Evolutionary conservation across 495 filamentous ascomycete genomes (phyloP).

Genomic region (Penicillium turbatum): DNA sequence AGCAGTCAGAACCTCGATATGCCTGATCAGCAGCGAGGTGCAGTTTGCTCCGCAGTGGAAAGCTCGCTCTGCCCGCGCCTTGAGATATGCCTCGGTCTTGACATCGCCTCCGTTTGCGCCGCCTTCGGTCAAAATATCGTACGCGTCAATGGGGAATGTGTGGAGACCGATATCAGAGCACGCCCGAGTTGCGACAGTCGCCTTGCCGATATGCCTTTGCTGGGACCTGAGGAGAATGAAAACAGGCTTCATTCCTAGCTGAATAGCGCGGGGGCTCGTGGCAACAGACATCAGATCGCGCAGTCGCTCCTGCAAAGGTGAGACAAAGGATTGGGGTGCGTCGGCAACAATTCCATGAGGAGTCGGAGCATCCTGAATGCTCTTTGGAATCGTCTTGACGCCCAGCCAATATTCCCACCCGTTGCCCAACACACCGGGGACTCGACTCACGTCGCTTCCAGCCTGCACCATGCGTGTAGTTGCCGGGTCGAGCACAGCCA

Average conservation of each 20-base stretch:
- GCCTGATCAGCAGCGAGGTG: conserved; percentile 77
- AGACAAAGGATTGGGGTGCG: conserved; percentile 48
- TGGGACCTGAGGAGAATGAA: conserved; percentile 84
- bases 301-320: conserved; percentile 68
- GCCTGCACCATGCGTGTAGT: conserved; percentile 84
- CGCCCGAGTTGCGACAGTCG: conserved; percentile 66
- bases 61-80: conserved; percentile 81
- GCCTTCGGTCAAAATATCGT: conserved; percentile 88
- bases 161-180: conserved; percentile 87
- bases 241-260: conserved; percentile 80
- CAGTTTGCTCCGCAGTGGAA: conserved; percentile 79
- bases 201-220: conserved; percentile 88
- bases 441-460: conserved; percentile 70
- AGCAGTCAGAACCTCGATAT: conserved; percentile 85
- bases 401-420: conserved; percentile 86
- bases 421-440: conserved; percentile 68
- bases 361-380: conserved; percentile 31
- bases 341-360: conserved; percentile 45
- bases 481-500: conserved; percentile 74
- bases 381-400: conserved; percentile 53
- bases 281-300: conserved; percentile 84
- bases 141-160: conserved; percentile 82
- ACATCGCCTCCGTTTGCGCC: conserved; percentile 82
- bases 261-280: conserved; percentile 80
- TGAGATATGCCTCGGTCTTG: conserved; percentile 85